A percentile compares a stretch with the other conserved stretches of the same genome.
These are phyloP conservation scores for Sarocladiaceae sp. DNA, from an alignment of 2,329 filamentous ascomycete species.

Conservation along the genomic window DNA sequence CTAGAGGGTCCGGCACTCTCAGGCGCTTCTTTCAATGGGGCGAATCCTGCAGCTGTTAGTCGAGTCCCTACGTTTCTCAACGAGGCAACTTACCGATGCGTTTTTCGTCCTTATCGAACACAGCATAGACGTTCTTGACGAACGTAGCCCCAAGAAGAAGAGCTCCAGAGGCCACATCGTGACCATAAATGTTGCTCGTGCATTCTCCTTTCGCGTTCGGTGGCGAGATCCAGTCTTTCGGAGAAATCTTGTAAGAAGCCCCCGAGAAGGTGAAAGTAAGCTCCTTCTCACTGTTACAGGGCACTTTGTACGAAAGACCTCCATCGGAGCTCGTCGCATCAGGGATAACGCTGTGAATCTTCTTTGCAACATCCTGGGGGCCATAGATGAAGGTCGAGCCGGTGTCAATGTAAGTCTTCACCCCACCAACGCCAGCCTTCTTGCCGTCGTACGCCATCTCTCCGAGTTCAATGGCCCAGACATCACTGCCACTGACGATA, in stretches of 20 bases:
- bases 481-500: constrained; percentile 30
- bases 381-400: constrained; percentile 77
- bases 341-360: constrained; percentile 62
- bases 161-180: constrained; percentile 55
- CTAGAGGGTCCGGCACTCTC: too few relatives aligned
- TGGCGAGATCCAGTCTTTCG: constrained; percentile 63
- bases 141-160: constrained; percentile 87
- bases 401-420: constrained; percentile 71
- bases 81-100: constrained; percentile 59
- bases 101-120: constrained; percentile 69
- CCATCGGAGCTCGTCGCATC: constrained; percentile 47
- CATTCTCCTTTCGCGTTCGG: constrained; percentile 41
- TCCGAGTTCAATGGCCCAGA: constrained; percentile 67
- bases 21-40: not conserved
- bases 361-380: constrained; percentile 57
- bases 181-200: constrained; percentile 69
- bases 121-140: constrained; percentile 81
- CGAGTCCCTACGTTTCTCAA: too few relatives aligned
- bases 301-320: constrained; percentile 61
- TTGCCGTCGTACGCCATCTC: constrained; percentile 58
- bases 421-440: constrained; percentile 46
- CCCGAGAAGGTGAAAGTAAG: constrained; percentile 64
- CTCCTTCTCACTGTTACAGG: constrained; percentile 58
- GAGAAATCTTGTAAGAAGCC: constrained; percentile 57
- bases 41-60: constrained; percentile 2